Conservation (phyloP, 108 stramenopile species). For the Cyclotella kingstonii region DNA sequence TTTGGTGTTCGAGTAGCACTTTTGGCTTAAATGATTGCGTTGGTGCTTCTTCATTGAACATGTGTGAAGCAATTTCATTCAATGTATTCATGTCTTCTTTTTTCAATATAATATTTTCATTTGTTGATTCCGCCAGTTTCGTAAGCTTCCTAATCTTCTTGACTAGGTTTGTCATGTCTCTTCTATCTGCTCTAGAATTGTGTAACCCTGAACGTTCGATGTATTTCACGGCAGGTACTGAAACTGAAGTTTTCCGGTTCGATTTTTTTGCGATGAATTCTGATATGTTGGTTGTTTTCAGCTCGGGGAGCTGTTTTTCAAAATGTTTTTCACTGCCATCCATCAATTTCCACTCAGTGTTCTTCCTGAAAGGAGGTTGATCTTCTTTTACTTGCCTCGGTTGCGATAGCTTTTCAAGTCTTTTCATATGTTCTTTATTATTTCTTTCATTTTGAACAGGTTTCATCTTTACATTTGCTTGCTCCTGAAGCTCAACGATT, state of each 20-base stretch:
- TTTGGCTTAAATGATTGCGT: no score
- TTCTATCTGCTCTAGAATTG: not conserved
- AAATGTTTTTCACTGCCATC: not conserved
- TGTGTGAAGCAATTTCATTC: no score
- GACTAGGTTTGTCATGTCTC: no score
- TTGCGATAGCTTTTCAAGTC: constrained; percentile 19
- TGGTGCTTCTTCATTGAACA: no score
- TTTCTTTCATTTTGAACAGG: constrained; percentile 8
- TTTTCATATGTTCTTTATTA: constrained; percentile 26
- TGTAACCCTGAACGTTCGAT: not conserved
- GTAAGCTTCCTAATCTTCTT: no score
- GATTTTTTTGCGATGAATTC: not conserved
- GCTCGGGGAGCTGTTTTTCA: not conserved
- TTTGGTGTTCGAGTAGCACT: no score
- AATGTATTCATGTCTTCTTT: no score
- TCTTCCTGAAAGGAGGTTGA: not conserved
- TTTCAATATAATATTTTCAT: no score
- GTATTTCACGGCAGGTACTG: not conserved
- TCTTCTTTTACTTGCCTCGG: constrained; percentile 14
- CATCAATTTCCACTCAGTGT: not conserved
- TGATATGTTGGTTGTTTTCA: not conserved
- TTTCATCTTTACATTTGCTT: constrained; percentile 7
- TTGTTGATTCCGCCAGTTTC: no score
- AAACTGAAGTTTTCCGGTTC: not conserved
- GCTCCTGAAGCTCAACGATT: constrained; percentile 4